These are phyloP conservation scores for Micromonas pusilla DNA, from an alignment of 139 green algal genomes.

Conservation along the genomic window DNA sequence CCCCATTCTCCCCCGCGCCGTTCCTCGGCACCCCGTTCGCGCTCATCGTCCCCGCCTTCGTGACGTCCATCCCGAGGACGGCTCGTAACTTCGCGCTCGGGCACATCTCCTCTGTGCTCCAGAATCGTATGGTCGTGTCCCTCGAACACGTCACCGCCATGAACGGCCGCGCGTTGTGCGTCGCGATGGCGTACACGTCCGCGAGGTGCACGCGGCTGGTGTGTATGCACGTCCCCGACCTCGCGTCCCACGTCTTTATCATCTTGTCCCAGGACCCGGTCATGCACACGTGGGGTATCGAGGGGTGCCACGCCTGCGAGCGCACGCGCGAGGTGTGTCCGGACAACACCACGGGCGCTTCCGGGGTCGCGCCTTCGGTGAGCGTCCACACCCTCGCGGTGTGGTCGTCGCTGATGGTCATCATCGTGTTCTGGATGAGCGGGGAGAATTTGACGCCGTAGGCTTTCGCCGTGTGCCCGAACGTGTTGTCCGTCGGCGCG, in stretches of 20 bases:
- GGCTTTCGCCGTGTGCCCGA: slow-evolving; percentile 16
- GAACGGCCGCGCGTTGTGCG: slow-evolving; percentile 43
- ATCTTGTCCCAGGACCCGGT: slow-evolving; percentile 49
- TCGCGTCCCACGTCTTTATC: slow-evolving; percentile 48
- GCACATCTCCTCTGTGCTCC: slow-evolving; percentile 21
- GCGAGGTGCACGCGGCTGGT: slow-evolving; percentile 39
- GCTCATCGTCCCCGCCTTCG: not conserved
- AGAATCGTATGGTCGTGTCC: slow-evolving; percentile 50
- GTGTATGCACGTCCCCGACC: slow-evolving; percentile 17
- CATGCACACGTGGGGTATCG: slow-evolving; percentile 44
- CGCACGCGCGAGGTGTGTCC: slow-evolving; percentile 44
- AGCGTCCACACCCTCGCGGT: slow-evolving; percentile 8
- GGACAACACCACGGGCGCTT: slow-evolving; percentile 22
- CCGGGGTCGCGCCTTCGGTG: not conserved
- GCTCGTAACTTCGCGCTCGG: not conserved
- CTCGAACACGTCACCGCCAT: slow-evolving; percentile 37
- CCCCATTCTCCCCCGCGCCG: not conserved
- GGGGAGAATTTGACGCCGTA: slow-evolving; percentile 45
- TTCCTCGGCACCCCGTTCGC: too few relatives aligned
- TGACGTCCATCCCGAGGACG: slow-evolving; percentile 7
- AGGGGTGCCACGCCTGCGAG: slow-evolving; percentile 42
- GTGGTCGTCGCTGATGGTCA: slow-evolving; percentile 40
- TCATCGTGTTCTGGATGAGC: slow-evolving; percentile 38
- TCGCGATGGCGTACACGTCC: slow-evolving; percentile 52
- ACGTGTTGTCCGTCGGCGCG: not conserved